Conservation (phyloP, 176 grass and related monocot species). For the Hordeum marinum region DNA sequence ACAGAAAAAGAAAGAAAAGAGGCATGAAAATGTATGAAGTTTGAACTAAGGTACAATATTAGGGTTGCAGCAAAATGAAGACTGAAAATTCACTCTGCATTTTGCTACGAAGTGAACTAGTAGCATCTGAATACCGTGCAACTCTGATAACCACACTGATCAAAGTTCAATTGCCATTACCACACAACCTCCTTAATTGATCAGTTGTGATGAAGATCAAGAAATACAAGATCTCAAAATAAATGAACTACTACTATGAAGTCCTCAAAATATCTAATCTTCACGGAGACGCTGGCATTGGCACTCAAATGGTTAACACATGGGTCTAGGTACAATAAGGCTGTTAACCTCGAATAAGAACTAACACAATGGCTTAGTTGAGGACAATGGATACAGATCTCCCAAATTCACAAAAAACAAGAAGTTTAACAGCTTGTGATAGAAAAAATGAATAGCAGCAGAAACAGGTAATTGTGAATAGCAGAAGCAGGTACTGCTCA, state of each 20-base stretch:
- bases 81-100: neutral
- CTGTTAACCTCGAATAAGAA: neutral
- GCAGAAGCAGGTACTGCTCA: neutral
- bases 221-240: neutral
- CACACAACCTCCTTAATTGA: neutral
- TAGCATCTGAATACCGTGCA: neutral
- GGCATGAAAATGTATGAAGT: neutral
- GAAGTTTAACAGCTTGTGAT: neutral
- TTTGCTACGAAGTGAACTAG: neutral
- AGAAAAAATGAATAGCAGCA: neutral
- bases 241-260: neutral
- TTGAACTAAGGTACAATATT: neutral
- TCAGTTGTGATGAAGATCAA: neutral
- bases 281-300: neutral
- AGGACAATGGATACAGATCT: neutral
- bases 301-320: neutral
- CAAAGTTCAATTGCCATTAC: neutral
- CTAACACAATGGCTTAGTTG: neutral
- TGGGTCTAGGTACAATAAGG: neutral
- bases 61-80: constrained; percentile 11
- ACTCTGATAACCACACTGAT: neutral
- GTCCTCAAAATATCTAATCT: neutral
- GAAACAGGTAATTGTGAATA: neutral
- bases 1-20: constrained; percentile 15
- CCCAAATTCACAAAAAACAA: neutral